Evolutionary conservation across 495 filamentous ascomycete species (phyloP).

Genomic region (Penicillium parvum): DNA sequence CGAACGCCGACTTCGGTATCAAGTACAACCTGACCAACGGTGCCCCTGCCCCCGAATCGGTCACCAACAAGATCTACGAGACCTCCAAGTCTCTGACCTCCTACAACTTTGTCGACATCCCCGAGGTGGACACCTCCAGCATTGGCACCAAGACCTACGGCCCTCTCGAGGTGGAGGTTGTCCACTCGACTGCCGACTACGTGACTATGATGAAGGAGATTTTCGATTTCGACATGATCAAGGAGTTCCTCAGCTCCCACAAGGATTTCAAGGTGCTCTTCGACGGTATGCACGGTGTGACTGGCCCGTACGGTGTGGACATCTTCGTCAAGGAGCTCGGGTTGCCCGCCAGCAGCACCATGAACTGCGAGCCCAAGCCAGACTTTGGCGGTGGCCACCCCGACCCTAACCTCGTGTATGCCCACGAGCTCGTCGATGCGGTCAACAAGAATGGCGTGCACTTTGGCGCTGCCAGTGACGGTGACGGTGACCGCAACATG

Average conservation of each 20-base stretch:
- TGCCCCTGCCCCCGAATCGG: conserved; percentile 87
- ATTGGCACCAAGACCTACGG: conserved; percentile 84
- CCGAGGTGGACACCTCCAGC: conserved; percentile 75
- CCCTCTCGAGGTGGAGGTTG: conserved; percentile 84
- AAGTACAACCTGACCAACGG: conserved; percentile 98
- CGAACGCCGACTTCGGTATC: conserved; percentile 93
- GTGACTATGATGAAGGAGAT: conserved; percentile 94
- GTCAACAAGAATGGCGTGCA: conserved; percentile 89
- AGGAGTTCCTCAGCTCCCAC: conserved; percentile 78
- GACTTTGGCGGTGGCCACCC: conserved; percentile 97
- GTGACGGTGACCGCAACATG: conserved; percentile 99
- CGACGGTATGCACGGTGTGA: conserved; percentile 90
- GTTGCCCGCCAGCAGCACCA: conserved; percentile 67
- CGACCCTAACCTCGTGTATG: conserved; percentile 97
- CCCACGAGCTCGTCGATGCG: conserved; percentile 87
- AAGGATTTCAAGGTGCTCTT: conserved; percentile 95
- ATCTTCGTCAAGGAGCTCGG: conserved; percentile 95
- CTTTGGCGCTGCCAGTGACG: conserved; percentile 93
- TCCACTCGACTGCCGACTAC: conserved; percentile 89
- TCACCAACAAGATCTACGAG: conserved; percentile 97
- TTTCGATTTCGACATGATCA: conserved; percentile 95
- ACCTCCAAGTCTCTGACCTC: conserved; percentile 80
- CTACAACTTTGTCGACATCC: conserved; percentile 88
- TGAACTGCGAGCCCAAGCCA: conserved; percentile 88
- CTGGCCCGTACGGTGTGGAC: conserved; percentile 87